Conservation (phyloP, 2,329 filamentous ascomycete genomes). For the Clonostachys chloroleuca region DNA sequence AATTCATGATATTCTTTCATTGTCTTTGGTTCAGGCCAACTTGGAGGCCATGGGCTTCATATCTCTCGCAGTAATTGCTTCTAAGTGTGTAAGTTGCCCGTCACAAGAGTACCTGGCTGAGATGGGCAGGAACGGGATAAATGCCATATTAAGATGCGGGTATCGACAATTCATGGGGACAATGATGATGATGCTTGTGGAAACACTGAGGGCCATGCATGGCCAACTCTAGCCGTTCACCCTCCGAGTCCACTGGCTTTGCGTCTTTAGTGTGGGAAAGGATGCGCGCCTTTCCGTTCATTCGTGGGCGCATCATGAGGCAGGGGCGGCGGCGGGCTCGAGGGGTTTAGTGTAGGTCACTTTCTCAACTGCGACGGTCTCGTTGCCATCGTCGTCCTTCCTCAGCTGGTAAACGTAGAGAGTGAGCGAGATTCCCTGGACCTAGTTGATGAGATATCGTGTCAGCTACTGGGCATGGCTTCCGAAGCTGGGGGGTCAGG, state of each 20-base stretch:
- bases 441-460: slow-evolving; percentile 43
- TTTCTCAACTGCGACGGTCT: slow-evolving; percentile 81
- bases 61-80: no score
- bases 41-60: no score
- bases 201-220: no score
- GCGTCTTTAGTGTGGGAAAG: no score
- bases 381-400: slow-evolving; percentile 70
- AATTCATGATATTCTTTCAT: not conserved
- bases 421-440: slow-evolving; percentile 93
- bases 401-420: slow-evolving; percentile 89
- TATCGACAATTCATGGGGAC: no score
- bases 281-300: no score
- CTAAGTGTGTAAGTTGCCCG: slow-evolving; percentile 14
- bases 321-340: slow-evolving; percentile 29
- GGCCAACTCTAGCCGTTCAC: no score
- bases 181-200: slow-evolving; percentile 10
- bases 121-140: no score
- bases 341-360: slow-evolving; percentile 80
- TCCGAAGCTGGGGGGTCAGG: not conserved
- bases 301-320: no score
- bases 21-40: no score
- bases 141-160: no score
- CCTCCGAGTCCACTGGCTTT: no score
- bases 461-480: slow-evolving; percentile 11
- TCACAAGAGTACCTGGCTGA: slow-evolving; percentile 23